A percentile compares a stretch with the other conserved stretches of the same genome.
Evolutionary conservation across 331 rosid species (phyloP).

Genomic region (Telfairia occidentalis): DNA sequence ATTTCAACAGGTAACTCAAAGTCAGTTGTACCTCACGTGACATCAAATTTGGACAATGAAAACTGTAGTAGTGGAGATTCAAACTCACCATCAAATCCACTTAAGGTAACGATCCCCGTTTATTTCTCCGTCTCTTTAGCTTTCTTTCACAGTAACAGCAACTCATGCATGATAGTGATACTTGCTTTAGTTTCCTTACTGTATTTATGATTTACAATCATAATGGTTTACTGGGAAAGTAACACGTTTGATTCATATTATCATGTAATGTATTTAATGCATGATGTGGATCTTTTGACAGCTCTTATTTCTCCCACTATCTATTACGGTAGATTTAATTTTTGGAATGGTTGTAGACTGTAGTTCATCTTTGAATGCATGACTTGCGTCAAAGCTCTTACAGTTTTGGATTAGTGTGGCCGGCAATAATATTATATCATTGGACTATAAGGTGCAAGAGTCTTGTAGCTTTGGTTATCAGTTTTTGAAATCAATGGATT

Average conservation of each 20-base stretch:
- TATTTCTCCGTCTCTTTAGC: neutral
- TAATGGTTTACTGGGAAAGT: neutral
- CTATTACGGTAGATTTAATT: neutral
- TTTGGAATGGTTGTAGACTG: neutral
- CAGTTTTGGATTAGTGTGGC: neutral
- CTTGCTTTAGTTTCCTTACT: neutral
- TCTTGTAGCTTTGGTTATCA: no score
- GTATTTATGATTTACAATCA: neutral
- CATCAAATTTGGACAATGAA: conserved; percentile 29
- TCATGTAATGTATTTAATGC: neutral
- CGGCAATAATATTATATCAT: neutral
- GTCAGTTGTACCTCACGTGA: conserved; percentile 20
- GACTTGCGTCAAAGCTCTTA: neutral
- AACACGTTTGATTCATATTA: neutral
- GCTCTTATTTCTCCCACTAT: neutral
- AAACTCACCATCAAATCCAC: conserved; percentile 18
- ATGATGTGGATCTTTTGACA: neutral
- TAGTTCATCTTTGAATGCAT: neutral
- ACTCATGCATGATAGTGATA: neutral
- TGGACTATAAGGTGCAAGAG: neutral
- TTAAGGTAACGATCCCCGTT: conserved; percentile 20
- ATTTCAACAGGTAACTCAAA: conserved; percentile 24
- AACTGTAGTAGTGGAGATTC: conserved; percentile 19
- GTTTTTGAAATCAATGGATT: neutral
- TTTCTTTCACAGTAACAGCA: neutral